These are phyloP conservation scores for Penicillium riverlandense DNA, from an alignment of 495 filamentous ascomycete species.

Conservation along the genomic window DNA sequence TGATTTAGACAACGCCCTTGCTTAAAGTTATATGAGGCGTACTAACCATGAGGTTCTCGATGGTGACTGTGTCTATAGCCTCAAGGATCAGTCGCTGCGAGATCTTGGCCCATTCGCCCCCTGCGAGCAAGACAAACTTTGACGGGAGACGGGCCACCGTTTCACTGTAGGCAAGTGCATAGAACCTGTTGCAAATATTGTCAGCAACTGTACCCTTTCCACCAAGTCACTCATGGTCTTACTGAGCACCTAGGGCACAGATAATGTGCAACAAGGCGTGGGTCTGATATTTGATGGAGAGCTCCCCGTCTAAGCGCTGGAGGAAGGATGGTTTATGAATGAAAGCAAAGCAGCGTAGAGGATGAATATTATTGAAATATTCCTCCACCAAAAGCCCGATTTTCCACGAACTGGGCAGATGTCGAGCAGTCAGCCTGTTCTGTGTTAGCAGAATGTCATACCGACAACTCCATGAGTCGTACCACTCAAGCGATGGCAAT, in stretches of 20 bases:
- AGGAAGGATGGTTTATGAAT: slow-evolving; percentile 29
- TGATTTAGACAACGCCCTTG: not conserved
- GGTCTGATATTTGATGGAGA: slow-evolving; percentile 1
- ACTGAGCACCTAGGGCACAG: slow-evolving; percentile 31
- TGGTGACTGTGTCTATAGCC: slow-evolving; percentile 23
- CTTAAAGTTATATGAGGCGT: too few relatives aligned
- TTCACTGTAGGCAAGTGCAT: slow-evolving; percentile 19
- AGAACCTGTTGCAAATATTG: slow-evolving; percentile 6
- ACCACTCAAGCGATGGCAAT: not conserved
- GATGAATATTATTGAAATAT: slow-evolving; percentile 32
- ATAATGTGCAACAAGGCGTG: slow-evolving; percentile 26
- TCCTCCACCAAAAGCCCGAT: slow-evolving; percentile 21
- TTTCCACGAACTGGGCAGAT: slow-evolving; percentile 14
- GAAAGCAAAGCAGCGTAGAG: slow-evolving; percentile 28
- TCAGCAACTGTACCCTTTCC: not conserved
- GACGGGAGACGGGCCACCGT: slow-evolving; percentile 5
- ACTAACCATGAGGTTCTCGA: slow-evolving; percentile 27
- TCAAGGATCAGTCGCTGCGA: slow-evolving; percentile 21
- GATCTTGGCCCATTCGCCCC: slow-evolving; percentile 22
- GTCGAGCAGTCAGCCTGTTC: slow-evolving; percentile 10
- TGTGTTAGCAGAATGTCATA: not conserved
- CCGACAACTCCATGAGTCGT: not conserved
- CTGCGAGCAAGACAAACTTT: slow-evolving; percentile 12
- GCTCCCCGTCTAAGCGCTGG: slow-evolving; percentile 19
- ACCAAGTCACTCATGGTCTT: slow-evolving; percentile 1